Evolutionary conservation across 2,329 filamentous ascomycete genomes (phyloP).

Genomic region (Colletotrichum lentis): DNA sequence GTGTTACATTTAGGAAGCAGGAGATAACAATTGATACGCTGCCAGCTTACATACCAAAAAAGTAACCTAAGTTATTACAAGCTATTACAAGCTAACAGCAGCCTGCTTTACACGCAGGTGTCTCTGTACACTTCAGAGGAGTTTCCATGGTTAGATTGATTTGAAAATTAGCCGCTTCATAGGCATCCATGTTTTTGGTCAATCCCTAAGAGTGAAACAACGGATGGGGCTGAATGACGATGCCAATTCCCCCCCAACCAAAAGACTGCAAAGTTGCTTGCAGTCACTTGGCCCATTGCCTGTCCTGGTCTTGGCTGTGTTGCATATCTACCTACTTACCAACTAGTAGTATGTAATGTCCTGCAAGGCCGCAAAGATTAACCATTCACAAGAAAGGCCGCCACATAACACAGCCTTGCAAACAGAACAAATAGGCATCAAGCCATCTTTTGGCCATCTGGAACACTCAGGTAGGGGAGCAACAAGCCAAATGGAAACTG

Average conservation of each 20-base stretch:
- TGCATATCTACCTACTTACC: too few relatives aligned
- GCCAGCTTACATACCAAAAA: too few relatives aligned
- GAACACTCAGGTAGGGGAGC: background rate
- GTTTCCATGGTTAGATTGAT: slow-evolving; percentile 16
- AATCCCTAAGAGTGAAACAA: slow-evolving; percentile 20
- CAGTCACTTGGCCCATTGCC: slow-evolving; percentile 1
- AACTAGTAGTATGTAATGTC: background rate
- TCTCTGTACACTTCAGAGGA: background rate
- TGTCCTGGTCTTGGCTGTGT: background rate
- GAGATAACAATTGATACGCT: too few relatives aligned
- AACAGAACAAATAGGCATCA: background rate
- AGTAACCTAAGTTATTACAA: too few relatives aligned
- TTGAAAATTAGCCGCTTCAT: slow-evolving; percentile 8
- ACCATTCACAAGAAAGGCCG: background rate
- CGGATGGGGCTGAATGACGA: slow-evolving; percentile 20
- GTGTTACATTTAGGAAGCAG: too few relatives aligned
- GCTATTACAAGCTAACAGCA: too few relatives aligned
- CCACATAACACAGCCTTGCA: background rate
- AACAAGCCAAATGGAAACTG: background rate
- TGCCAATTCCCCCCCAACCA: background rate
- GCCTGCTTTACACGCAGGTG: too few relatives aligned
- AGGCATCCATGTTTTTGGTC: slow-evolving; percentile 11
- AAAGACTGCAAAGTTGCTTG: background rate
- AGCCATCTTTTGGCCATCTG: background rate
- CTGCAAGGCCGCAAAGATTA: background rate